Evolutionary conservation across 2,329 filamentous ascomycete genomes (phyloP), one percentile per base, ranked within the genome.

Genomic region (Alternaria burnsii): DNA sequence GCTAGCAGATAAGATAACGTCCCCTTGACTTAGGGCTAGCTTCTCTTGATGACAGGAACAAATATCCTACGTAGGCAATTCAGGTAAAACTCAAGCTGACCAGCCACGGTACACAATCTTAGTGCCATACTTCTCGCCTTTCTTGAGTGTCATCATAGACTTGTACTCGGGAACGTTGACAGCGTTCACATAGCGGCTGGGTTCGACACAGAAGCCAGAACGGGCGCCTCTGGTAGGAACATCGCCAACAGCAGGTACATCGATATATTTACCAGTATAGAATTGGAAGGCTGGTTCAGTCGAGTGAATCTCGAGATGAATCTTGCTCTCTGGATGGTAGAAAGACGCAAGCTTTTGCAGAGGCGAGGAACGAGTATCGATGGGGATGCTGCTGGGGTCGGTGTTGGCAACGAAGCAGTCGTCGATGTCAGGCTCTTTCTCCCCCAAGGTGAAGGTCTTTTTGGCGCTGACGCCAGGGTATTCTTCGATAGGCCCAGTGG

Each of bases 271-370:
- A 66, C 94, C 95, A 0, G 93, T 96, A 81, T 98, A 98, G 82
- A 97, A 97, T 79, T 98, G 94, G 84, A 97, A 98, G 0, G 93
- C 92, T 0, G 95, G 95, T 83, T 98, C 94, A 0, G 94, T 98
- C 82, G 92, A 95, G 72, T 88, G 83, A 6, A 97, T 90, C 79
- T 97, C 92, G 51, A 98, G 87, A 76, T 96, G 90, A 67, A 97
- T 85, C 64, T 88, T 87, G 28, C 89, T 90, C 51, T 83, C 83
- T 6, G 92, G 87, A 78, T 97, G 92, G 78, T 86, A 86, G 59
- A 95, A 91, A 24, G 86, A 82, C 46, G 92, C 87, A 46, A 94
- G 87, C 60, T 86, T 88, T 58, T 83, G 85, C 40, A 97, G 83
- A 1, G 91, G 86, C 58, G 81, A 77, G 2, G 73, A 73, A 40